Base-by-base conservation (phyloP, 2,329 filamentous ascomycete species). In the Bipolaris oryzae region DNA sequence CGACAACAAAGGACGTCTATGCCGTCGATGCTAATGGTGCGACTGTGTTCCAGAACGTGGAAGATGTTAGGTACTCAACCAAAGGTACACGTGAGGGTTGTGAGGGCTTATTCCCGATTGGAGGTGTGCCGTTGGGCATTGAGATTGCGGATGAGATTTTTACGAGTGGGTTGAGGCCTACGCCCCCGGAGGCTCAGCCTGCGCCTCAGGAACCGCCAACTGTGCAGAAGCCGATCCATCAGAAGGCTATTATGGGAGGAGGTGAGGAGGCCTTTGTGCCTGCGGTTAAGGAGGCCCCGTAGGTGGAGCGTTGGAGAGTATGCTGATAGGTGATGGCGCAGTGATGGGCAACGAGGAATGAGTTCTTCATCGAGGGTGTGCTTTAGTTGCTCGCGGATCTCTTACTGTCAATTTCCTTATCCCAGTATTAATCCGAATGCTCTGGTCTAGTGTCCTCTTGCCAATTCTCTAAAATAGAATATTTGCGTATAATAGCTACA, bases 111-210 rank as follows among this genome's bases (percentile, higher is more conserved):
- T 53, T 56, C 3, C 55, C 61, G 1, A 61, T 63, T 16, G 61
- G 61, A 18, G 61, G 61, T 34, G 48, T 62, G 37, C 60, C 60
- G 21, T 33, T 62, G 21, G 60, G 60, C 6, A 60, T 62, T 5
- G 60, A 35, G 18, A 61, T 63, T 44, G 61, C 57, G 16, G 45
- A 63, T 55, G 58, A 61, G 52, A 62, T 62, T 16, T 62, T 50
- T 10, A 45, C 50, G 5, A 49, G 28, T 3, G 54, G 54, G 7
- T 15, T 62, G 13, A 58, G 15, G 47, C 60, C 60, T 28, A 62
- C 60, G 38, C 60, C 60, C 1, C 33, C 35, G 0, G 51, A 53
- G 9, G 46, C 16, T 7, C 60, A 62, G 53, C 54, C 57, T n/a
- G 39, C 45, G 54, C 33, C 41, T 15, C 49, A 50, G 31, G 39